Percentiles rank a stretch among this genome's conserved stretches.
Conservation (phyloP, 495 filamentous ascomycete genomes). For the Penicillium argentinense region DNA sequence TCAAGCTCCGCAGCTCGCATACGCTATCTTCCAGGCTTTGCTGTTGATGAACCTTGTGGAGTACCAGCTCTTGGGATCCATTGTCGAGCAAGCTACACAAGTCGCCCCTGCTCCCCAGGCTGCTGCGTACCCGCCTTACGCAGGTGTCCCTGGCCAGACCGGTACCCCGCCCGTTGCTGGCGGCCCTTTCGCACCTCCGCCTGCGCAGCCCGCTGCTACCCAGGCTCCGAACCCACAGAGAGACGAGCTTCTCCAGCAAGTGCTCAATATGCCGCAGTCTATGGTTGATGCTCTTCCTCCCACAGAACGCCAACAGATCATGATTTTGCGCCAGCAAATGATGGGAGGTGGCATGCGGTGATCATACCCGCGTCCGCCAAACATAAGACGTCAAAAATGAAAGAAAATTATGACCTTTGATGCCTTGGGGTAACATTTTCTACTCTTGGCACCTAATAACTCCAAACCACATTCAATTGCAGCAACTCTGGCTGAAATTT, state of each 20-base stretch:
- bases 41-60: slow-evolving; percentile 93
- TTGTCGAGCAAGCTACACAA: slow-evolving; percentile 56
- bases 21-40: slow-evolving; percentile 93
- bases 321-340: slow-evolving; percentile 63
- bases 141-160: slow-evolving; percentile 39
- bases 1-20: slow-evolving; percentile 89
- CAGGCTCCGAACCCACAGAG: slow-evolving; percentile 54
- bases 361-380: too few relatives aligned
- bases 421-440: too few relatives aligned
- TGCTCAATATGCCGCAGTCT: slow-evolving; percentile 72
- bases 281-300: slow-evolving; percentile 74
- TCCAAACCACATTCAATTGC: too few relatives aligned
- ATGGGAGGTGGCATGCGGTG: slow-evolving; percentile 48
- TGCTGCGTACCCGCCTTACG: slow-evolving; percentile 36
- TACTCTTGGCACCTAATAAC: too few relatives aligned
- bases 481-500: too few relatives aligned
- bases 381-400: too few relatives aligned
- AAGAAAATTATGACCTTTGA: too few relatives aligned
- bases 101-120: slow-evolving; percentile 33
- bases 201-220: slow-evolving; percentile 41
- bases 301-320: slow-evolving; percentile 70
- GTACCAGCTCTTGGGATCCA: slow-evolving; percentile 52
- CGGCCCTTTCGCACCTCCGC: slow-evolving; percentile 55
- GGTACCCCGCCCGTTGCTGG: slow-evolving; percentile 59
- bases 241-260: slow-evolving; percentile 69